Evolutionary conservation across 257 asterid genomes (phyloP).

Genomic region (Forsythia viridissima): DNA sequence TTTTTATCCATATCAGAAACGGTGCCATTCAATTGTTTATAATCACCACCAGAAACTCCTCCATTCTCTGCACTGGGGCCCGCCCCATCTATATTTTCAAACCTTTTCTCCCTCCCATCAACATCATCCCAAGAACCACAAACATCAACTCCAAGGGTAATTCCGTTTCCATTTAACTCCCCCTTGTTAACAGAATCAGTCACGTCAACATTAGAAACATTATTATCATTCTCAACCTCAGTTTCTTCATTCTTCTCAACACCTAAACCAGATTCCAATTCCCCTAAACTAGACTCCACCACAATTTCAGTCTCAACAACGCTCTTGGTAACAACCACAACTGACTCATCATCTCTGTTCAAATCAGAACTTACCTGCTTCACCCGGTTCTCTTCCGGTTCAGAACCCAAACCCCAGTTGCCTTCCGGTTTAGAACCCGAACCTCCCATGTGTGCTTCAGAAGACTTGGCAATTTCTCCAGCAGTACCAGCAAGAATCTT

Average conservation of each 20-base stretch:
- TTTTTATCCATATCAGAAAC: background rate
- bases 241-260: background rate
- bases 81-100: background rate
- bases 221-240: background rate
- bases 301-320: background rate
- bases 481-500: slow-evolving; percentile 19
- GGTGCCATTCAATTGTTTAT: background rate
- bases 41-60: background rate
- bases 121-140: background rate
- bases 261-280: background rate
- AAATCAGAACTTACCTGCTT: slow-evolving; percentile 6
- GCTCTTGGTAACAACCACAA: background rate
- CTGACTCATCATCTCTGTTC: slow-evolving; percentile 16
- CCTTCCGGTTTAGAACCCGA: slow-evolving; percentile 11
- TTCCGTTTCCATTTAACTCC: too few relatives aligned
- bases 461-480: slow-evolving; percentile 9
- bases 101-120: background rate
- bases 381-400: background rate
- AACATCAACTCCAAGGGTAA: background rate
- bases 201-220: background rate
- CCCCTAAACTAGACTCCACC: background rate
- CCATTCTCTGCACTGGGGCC: background rate
- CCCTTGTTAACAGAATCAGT: background rate
- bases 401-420: background rate
- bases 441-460: slow-evolving; percentile 19